Conservation (phyloP, 1,284 basidiomycete genomes). For the Cutaneotrichosporon arboriforme region DNA sequence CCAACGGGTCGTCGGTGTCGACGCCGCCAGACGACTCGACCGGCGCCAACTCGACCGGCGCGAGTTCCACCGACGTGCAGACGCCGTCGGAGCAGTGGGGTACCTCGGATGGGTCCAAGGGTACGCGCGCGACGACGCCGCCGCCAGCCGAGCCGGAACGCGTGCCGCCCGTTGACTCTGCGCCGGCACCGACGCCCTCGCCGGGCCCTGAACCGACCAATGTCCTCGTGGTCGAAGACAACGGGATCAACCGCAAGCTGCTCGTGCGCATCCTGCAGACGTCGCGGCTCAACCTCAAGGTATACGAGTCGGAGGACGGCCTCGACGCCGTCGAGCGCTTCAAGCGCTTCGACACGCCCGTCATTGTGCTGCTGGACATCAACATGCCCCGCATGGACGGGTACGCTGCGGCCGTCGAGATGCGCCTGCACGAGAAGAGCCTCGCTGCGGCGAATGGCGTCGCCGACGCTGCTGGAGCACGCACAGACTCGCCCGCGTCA, state of each 20-base stretch:
- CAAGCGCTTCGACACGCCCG: constrained; percentile 21
- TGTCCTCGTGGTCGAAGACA: constrained; percentile 46
- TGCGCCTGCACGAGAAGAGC: constrained; percentile 34
- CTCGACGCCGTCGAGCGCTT: constrained; percentile 39
- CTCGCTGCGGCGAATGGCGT: neutral
- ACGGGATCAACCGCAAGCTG: constrained; percentile 44
- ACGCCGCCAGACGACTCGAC: neutral
- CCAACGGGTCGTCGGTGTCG: neutral
- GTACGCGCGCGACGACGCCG: neutral
- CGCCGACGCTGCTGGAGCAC: neutral
- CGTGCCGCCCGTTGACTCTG: neutral
- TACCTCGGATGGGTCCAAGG: no score
- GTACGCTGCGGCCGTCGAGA: constrained; percentile 37
- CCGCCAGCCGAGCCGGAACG: neutral
- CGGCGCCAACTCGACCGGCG: neutral
- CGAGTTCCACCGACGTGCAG: neutral
- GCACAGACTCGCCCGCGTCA: neutral
- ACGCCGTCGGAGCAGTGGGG: no score
- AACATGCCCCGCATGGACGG: constrained; percentile 48
- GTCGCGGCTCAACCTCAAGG: constrained; percentile 23
- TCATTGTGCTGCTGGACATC: constrained; percentile 43
- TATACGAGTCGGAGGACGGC: constrained; percentile 42
- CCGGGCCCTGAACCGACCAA: constrained; percentile 11
- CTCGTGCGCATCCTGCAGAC: constrained; percentile 40
- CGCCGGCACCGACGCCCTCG: no score